Evolutionary conservation across 352 stramenopile genomes (phyloP).

Genomic region (Phytophthora brassicae): DNA sequence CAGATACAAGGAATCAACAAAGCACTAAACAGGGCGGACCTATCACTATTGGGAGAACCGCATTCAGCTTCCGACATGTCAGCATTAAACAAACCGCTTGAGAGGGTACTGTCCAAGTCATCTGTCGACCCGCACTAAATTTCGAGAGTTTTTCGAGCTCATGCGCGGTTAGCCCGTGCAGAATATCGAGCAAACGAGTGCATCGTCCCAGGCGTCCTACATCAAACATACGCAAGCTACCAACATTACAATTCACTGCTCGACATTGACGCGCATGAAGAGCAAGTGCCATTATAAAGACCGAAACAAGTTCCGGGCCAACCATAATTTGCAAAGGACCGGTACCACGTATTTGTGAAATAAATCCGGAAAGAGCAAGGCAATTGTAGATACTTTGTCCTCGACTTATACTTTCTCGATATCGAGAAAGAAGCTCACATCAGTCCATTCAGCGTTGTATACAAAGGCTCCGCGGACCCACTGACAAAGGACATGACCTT

Average conservation of each 20-base stretch:
- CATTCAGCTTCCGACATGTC: not conserved
- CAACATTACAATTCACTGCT: constrained; percentile 1
- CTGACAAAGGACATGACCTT: constrained; percentile 1
- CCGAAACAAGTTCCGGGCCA: not conserved
- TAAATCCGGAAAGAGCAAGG: constrained; percentile 22
- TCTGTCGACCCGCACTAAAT: not conserved
- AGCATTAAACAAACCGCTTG: constrained; percentile 11
- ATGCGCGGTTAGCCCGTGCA: constrained; percentile 9
- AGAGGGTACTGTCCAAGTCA: constrained; percentile 9
- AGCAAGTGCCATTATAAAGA: not conserved
- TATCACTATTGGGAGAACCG: not conserved
- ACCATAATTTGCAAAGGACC: constrained; percentile 7
- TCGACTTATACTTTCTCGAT: constrained; percentile 6
- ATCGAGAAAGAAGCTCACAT: constrained; percentile 11
- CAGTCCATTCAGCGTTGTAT: constrained; percentile 26
- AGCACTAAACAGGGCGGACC: not conserved
- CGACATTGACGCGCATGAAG: not conserved
- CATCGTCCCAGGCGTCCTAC: not conserved
- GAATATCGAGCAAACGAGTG: constrained; percentile 13
- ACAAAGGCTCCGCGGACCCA: constrained; percentile 12
- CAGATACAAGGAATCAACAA: not conserved
- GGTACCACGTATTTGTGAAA: constrained; percentile 11
- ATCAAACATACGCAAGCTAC: not conserved
- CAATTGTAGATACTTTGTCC: constrained; percentile 3
- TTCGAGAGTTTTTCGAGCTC: constrained; percentile 8